These are phyloP conservation scores for Nepenthes mirabilis DNA, from an alignment of 148 eudicot species.

Conservation along the genomic window DNA sequence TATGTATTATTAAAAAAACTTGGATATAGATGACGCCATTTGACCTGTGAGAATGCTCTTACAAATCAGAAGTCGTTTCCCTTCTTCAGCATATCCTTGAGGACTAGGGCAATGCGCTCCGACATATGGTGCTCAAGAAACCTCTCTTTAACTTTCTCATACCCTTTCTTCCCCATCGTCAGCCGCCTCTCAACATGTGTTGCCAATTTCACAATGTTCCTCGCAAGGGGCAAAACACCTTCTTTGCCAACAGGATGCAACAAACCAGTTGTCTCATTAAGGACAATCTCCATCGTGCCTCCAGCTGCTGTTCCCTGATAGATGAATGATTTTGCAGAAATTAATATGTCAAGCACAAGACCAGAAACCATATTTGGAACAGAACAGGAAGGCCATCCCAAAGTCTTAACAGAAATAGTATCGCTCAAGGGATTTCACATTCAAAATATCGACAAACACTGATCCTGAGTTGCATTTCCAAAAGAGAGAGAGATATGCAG, in stretches of 20 bases:
- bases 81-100: constrained; percentile 63
- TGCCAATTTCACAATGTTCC: constrained; percentile 70
- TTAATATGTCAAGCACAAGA: neutral
- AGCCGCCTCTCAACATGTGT: constrained; percentile 70
- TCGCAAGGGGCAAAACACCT: constrained; percentile 70
- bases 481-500: too few relatives aligned
- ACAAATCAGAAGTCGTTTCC: constrained; percentile 20
- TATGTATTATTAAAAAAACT: too few relatives aligned
- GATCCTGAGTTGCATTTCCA: too few relatives aligned
- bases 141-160: constrained; percentile 67
- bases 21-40: too few relatives aligned
- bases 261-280: constrained; percentile 72
- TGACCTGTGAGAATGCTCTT: too few relatives aligned
- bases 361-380: too few relatives aligned
- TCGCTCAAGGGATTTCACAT: too few relatives aligned
- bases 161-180: constrained; percentile 82
- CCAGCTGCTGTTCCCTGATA: constrained; percentile 96
- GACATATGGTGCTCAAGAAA: constrained; percentile 89
- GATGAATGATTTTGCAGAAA: neutral
- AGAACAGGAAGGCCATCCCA: too few relatives aligned
- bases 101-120: constrained; percentile 61
- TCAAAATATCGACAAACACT: too few relatives aligned
- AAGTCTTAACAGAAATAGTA: too few relatives aligned
- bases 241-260: constrained; percentile 87
- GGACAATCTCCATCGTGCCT: constrained; percentile 88